Evolutionary conservation across 371 early-diverging fungal species (phyloP), one percentile per base, ranked within the genome.

Genomic region (Mucor piriformis): DNA sequence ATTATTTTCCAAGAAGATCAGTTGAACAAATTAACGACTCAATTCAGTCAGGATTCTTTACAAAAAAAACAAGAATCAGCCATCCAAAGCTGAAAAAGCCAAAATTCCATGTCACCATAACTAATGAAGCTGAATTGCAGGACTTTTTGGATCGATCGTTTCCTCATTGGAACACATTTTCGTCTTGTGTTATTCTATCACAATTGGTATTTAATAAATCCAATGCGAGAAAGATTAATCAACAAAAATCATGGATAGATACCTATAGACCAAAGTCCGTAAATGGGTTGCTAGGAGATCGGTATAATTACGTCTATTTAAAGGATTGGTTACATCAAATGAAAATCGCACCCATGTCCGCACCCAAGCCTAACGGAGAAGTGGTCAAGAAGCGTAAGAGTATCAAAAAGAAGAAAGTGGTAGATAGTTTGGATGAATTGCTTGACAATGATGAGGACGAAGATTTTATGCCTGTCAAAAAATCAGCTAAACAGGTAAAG

Each of bases 291-390:
- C 18, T 78, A 6, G 76, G 72, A n/a, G 65, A 71, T 3, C 16
- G 47, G 15, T 42, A 59, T 1, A 61, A 69, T 34, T 51, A 48
- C 20, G 15, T 35, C 0, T 78, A 75, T 53, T 37, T 78, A 15
- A 58, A 66, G 13, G 63, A 73, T 33, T 78, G 79, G 79, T 50
- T 78, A 1, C 64, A 65, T n/a, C 66, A 69, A 55, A 68, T 71
- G 66, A 75, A 73, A 33, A 69, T 78, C 15, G 52, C 64, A 38
- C 64, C 72, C 3, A 46, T 61, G n/a, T 42, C 66, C 7, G 63
- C 58, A 8, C 51, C 54, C 12, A 34, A 29, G 2, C 18, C 27
- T 1, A 21, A 23, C 3, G 32, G 54, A 21, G 43, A 44, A 23
- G 11, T 25, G 3, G 29, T 11, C 32, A 33, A 43, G 37, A 61